These are phyloP conservation scores for Eragrostis curvula DNA, from an alignment of 176 grass and related monocot species.

Conservation along the genomic window DNA sequence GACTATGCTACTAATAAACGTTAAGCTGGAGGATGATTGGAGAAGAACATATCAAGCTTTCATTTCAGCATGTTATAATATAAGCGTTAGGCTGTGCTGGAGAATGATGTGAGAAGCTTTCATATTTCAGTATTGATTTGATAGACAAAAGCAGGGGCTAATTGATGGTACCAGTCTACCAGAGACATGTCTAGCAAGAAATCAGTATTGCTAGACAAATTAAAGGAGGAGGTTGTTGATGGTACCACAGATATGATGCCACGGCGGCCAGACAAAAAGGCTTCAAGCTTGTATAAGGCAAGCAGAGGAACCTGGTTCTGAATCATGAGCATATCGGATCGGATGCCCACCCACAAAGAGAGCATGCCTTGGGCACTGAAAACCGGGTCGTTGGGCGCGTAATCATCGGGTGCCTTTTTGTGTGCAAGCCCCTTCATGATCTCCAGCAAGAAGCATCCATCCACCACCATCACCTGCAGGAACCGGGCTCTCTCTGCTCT, in stretches of 20 bases:
- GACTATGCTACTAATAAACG: too few species aligned
- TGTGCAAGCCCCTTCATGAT: not conserved
- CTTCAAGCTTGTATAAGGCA: not conserved
- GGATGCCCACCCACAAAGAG: not conserved
- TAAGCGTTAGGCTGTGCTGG: too few species aligned
- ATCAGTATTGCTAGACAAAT: too few species aligned
- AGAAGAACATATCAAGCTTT: too few species aligned
- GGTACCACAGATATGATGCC: not conserved
- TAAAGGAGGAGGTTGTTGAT: not conserved
- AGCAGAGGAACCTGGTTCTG: conserved; percentile 48
- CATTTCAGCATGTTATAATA: too few species aligned
- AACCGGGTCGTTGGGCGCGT: conserved; percentile 52
- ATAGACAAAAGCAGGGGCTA: too few species aligned
- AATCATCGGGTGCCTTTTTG: not conserved
- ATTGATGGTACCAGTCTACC: too few species aligned
- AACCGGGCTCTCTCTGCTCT: conserved; percentile 20
- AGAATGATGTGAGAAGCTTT: too few species aligned
- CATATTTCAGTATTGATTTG: too few species aligned
- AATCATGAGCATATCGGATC: conserved; percentile 52
- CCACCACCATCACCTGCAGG: conserved; percentile 57
- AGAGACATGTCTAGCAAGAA: too few species aligned
- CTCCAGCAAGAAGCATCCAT: conserved; percentile 74
- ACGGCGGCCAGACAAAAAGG: not conserved
- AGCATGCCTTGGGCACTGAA: not conserved
- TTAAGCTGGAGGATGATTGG: too few species aligned